Evolutionary conservation across 2,329 filamentous ascomycete species (phyloP).

Genomic region (Incumbomyces lentus): DNA sequence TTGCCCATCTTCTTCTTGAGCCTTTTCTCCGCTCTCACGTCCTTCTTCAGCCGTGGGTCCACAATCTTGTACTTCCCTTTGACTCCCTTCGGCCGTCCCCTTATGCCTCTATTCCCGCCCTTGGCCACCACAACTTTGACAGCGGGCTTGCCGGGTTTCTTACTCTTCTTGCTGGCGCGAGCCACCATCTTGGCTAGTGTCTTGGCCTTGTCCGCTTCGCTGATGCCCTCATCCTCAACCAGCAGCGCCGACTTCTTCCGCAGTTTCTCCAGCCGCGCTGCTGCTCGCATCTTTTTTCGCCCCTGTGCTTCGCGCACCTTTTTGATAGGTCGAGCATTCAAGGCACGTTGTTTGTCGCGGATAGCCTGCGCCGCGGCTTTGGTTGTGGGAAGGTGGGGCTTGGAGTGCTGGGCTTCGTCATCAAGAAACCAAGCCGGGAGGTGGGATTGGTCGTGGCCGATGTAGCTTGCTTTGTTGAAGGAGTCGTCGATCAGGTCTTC

Average conservation of each 20-base stretch:
- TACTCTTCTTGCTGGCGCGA: slow-evolving; percentile 73
- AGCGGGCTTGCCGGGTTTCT: slow-evolving; percentile 51
- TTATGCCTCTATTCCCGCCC: slow-evolving; percentile 73
- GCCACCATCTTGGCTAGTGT: slow-evolving; percentile 72
- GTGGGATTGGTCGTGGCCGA: slow-evolving; percentile 82
- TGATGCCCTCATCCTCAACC: slow-evolving; percentile 80
- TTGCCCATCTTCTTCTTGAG: slow-evolving; percentile 60
- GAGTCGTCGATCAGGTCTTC: slow-evolving; percentile 77
- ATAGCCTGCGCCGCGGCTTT: slow-evolving; percentile 84
- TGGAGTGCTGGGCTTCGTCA: slow-evolving; percentile 77
- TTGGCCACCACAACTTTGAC: slow-evolving; percentile 83
- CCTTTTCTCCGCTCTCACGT: slow-evolving; percentile 78
- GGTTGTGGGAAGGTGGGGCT: slow-evolving; percentile 75
- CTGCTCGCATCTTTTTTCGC: slow-evolving; percentile 92
- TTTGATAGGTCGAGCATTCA: slow-evolving; percentile 96
- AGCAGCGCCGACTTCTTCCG: slow-evolving; percentile 94
- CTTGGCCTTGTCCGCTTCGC: slow-evolving; percentile 88
- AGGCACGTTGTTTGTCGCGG: slow-evolving; percentile 82
- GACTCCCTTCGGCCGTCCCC: slow-evolving; percentile 77
- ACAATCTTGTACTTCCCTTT: slow-evolving; percentile 98
- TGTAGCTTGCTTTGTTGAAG: slow-evolving; percentile 90
- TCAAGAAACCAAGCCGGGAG: slow-evolving; percentile 97
- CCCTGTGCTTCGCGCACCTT: slow-evolving; percentile 96
- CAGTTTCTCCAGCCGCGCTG: slow-evolving; percentile 81
- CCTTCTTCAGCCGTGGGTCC: slow-evolving; percentile 91